These are phyloP conservation scores for Tylopilus felleus DNA, from an alignment of 768 basidiomycete genomes.

Conservation along the genomic window DNA sequence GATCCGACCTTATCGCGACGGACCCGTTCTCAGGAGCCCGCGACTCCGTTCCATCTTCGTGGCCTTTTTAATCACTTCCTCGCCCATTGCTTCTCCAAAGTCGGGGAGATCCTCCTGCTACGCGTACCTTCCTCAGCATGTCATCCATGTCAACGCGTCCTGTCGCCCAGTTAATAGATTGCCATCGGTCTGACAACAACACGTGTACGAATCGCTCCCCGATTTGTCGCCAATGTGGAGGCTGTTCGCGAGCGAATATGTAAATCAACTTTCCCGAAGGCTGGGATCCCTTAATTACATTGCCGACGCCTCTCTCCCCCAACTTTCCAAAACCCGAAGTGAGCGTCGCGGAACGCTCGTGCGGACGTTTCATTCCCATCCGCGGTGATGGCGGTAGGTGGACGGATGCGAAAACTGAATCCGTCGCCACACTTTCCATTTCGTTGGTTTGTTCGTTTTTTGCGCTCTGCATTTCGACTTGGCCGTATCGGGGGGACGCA, in stretches of 20 bases:
- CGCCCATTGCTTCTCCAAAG: neutral
- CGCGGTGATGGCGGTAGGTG: constrained; percentile 20
- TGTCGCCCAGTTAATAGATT: neutral
- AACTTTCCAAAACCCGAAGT: constrained; percentile 11
- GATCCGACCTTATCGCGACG: constrained; percentile 23
- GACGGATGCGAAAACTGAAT: neutral
- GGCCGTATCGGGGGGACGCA: neutral
- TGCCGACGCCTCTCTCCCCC: neutral
- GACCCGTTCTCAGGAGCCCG: constrained; percentile 1
- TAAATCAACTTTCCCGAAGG: neutral
- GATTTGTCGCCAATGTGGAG: neutral
- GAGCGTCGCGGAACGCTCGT: constrained; percentile 26
- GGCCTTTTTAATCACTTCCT: constrained; percentile 2
- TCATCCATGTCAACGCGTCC: neutral
- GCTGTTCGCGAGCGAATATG: neutral
- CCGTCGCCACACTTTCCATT: constrained; percentile 8
- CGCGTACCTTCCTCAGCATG: constrained; percentile 1
- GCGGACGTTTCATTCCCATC: neutral
- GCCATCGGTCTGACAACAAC: constrained; percentile 4
- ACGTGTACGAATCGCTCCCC: constrained; percentile 10
- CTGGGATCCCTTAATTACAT: constrained; percentile 2
- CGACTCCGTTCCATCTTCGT: constrained; percentile 17
- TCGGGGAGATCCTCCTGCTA: neutral
- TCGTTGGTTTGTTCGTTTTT: neutral
- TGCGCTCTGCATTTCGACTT: neutral